These are phyloP conservation scores for Populus hybrid DNA, from an alignment of 441 rosid genomes.

Conservation along the genomic window DNA sequence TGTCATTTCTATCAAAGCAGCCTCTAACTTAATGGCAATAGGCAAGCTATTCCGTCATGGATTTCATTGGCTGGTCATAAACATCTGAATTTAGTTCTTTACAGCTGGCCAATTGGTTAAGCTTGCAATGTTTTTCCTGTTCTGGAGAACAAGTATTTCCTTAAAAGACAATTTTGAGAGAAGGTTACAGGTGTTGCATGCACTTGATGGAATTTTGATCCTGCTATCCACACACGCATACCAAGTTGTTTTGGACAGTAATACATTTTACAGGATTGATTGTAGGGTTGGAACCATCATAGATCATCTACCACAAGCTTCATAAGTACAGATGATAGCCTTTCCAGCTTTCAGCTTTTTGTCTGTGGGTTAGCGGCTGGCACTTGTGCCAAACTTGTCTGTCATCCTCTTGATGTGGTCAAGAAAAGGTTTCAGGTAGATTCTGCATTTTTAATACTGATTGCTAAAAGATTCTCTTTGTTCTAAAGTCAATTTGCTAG, in stretches of 20 bases:
- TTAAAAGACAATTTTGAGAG: conserved; percentile 16
- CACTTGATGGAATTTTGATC: neutral
- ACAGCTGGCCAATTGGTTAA: neutral
- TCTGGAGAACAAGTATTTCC: neutral
- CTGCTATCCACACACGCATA: neutral
- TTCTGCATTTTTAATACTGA: neutral
- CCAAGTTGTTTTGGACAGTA: neutral
- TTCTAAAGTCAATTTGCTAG: neutral
- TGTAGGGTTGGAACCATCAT: conserved; percentile 67
- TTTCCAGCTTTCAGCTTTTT: conserved; percentile 81
- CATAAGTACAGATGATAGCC: conserved; percentile 34
- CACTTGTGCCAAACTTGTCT: conserved; percentile 89
- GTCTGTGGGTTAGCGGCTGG: conserved; percentile 91
- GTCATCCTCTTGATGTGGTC: conserved; percentile 98
- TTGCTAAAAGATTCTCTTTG: neutral
- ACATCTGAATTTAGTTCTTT: conserved; percentile 41
- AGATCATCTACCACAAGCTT: conserved; percentile 38
- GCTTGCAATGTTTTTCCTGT: conserved; percentile 1
- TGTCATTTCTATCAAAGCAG: neutral
- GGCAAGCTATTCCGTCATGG: neutral
- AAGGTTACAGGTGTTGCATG: neutral
- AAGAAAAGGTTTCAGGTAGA: conserved; percentile 96
- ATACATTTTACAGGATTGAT: conserved; percentile 6
- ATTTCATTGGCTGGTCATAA: conserved; percentile 18
- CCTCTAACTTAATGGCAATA: too few species aligned